phyloP scores from a whole-genome alignment of 2,329 filamentous ascomycete genomes.

The Boeremia lycopersici region DNA sequence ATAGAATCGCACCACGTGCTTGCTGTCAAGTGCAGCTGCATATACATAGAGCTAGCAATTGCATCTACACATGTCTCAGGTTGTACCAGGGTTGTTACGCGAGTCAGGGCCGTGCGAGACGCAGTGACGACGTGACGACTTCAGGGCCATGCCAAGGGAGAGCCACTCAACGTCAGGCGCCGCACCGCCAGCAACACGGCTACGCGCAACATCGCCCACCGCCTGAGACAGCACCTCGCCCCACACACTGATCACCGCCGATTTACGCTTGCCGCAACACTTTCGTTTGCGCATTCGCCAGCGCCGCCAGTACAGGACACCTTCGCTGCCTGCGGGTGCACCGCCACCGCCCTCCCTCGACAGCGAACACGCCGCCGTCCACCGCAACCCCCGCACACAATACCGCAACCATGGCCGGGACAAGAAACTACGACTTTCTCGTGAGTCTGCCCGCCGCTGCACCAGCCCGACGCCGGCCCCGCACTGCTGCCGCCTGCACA shows the following conservation, averaged over 20 bases:
- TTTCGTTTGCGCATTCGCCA: neutral
- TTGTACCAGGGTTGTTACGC: neutral
- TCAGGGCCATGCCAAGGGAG: neutral
- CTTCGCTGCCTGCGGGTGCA: conserved; percentile 32
- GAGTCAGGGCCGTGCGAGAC: neutral
- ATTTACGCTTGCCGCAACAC: neutral
- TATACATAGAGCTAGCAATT: neutral
- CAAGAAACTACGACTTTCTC: conserved; percentile 99
- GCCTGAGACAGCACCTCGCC: neutral
- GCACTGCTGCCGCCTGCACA: conserved; percentile 16
- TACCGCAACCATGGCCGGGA: conserved; percentile 76
- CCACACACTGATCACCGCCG: conserved; percentile 2
- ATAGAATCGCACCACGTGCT: too few species aligned
- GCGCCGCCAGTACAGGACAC: conserved; percentile 13
- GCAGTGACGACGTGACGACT: neutral
- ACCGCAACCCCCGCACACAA: conserved; percentile 3
- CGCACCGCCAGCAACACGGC: conserved; percentile 6
- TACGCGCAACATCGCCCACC: conserved; percentile 9
- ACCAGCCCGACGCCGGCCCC: conserved; percentile 2
- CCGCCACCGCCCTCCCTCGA: conserved; percentile 28
- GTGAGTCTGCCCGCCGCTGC: conserved; percentile 61
- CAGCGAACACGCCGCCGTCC: conserved; percentile 14
- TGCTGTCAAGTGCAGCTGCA: too few species aligned
- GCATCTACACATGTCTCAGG: neutral
- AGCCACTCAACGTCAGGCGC: conserved; percentile 8